These are phyloP conservation scores for Jamesozyma spencerorum DNA, from an alignment of 805 yeast genomes.

Conservation along the genomic window DNA sequence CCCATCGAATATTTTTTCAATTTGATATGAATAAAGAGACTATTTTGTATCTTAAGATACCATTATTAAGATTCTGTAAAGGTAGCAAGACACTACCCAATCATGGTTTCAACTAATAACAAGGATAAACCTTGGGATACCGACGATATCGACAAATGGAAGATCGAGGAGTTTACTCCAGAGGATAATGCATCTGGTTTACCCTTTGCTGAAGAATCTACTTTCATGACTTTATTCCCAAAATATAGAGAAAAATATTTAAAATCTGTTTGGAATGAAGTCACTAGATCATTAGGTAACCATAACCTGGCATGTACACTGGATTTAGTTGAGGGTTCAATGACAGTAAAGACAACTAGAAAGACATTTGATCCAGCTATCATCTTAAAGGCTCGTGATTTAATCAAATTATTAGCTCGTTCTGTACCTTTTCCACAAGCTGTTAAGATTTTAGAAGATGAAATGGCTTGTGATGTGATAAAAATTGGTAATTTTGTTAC, in stretches of 20 bases:
- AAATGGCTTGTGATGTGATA: conserved; percentile 89
- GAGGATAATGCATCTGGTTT: conserved; percentile 82
- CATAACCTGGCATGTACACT: conserved; percentile 74
- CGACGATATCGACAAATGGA: conserved; percentile 90
- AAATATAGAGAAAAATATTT: conserved; percentile 90
- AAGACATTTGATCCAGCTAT: conserved; percentile 93
- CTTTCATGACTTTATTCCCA: conserved; percentile 91
- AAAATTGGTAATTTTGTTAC: conserved; percentile 85
- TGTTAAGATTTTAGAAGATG: conserved; percentile 81
- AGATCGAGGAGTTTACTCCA: conserved; percentile 74
- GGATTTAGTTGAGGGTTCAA: conserved; percentile 90
- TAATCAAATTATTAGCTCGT: conserved; percentile 86
- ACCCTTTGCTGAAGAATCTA: conserved; percentile 91
- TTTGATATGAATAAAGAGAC: too few relatives aligned
- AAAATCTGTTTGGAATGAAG: conserved; percentile 87
- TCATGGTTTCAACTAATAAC: conserved; percentile 87
- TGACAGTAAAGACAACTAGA: conserved; percentile 93
- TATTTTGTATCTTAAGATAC: too few relatives aligned
- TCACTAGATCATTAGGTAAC: conserved; percentile 66
- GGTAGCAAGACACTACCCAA: background rate
- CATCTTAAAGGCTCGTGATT: conserved; percentile 87
- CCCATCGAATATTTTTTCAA: conserved; percentile 1
- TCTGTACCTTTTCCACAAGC: conserved; percentile 98
- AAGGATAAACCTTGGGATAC: conserved; percentile 98
- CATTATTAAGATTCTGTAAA: too few relatives aligned